These are phyloP conservation scores for Microbotryum silenes-acaulis DNA, from an alignment of 1,284 basidiomycete species.

Conservation along the genomic window DNA sequence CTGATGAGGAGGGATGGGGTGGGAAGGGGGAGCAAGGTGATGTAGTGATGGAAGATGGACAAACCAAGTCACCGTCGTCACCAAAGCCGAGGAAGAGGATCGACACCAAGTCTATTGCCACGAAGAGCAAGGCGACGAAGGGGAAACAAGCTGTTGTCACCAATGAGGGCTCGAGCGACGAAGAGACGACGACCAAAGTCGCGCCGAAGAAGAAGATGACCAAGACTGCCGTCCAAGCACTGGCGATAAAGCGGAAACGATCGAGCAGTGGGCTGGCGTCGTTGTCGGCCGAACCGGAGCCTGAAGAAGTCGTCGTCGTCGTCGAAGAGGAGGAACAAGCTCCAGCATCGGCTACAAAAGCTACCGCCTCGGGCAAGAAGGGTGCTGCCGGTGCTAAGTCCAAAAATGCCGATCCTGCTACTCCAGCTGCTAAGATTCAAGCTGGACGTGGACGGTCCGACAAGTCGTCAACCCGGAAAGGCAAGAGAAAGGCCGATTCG, in stretches of 20 bases:
- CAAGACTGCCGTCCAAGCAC: neutral
- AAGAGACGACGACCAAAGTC: neutral
- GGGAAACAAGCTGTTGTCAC: neutral
- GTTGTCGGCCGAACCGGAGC: neutral
- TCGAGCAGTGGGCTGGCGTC: neutral
- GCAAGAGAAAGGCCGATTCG: neutral
- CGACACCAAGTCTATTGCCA: neutral
- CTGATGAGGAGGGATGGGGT: constrained; percentile 4
- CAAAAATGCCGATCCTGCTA: neutral
- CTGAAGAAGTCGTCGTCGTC: neutral
- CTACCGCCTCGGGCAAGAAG: neutral
- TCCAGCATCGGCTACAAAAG: too few relatives aligned
- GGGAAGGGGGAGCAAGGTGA: neutral
- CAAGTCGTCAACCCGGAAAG: too few relatives aligned
- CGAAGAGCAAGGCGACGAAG: constrained; percentile 44
- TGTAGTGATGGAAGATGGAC: neutral
- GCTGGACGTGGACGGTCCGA: too few relatives aligned
- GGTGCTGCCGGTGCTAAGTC: neutral
- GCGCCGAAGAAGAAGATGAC: neutral
- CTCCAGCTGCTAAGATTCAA: too few relatives aligned
- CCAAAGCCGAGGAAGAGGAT: neutral
- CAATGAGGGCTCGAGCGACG: neutral
- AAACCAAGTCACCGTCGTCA: neutral
- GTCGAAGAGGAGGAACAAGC: neutral
- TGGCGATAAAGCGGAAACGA: neutral